Percentiles rank a stretch among this genome's conserved stretches.
Evolutionary conservation across 495 filamentous ascomycete species (phyloP).

Genomic region (Aspergillus olivimuriae): DNA sequence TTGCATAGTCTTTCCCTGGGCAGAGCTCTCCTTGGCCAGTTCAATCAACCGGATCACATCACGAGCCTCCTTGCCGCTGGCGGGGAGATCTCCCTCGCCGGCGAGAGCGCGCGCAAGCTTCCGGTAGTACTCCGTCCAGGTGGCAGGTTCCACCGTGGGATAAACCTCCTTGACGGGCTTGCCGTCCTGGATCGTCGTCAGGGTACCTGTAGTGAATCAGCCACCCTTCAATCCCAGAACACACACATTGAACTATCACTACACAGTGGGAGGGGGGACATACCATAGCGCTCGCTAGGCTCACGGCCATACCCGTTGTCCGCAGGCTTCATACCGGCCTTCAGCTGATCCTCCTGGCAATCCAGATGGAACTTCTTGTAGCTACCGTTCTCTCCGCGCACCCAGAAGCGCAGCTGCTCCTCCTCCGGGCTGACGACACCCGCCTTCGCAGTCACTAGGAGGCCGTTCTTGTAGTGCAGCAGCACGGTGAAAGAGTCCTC

Average conservation of each 20-base stretch:
- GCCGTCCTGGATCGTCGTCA: constrained; percentile 40
- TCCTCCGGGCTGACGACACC: constrained; percentile 63
- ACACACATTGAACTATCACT: too few species aligned
- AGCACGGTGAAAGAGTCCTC: constrained; percentile 67
- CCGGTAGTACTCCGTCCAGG: constrained; percentile 68
- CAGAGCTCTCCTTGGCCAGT: constrained; percentile 60
- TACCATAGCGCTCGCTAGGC: constrained; percentile 46
- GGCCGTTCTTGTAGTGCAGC: constrained; percentile 55
- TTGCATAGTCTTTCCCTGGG: constrained; percentile 52
- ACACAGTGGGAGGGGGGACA: not conserved
- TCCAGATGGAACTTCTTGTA: constrained; percentile 78
- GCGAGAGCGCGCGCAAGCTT: constrained; percentile 60
- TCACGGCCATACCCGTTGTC: constrained; percentile 65
- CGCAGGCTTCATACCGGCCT: constrained; percentile 57
- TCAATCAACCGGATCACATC: constrained; percentile 73
- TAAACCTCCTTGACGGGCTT: constrained; percentile 37
- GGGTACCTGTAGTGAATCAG: constrained; percentile 18
- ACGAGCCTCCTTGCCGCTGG: constrained; percentile 63
- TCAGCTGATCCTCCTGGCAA: constrained; percentile 76
- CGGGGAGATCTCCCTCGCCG: constrained; percentile 59
- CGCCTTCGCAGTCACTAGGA: constrained; percentile 62
- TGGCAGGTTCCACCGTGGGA: constrained; percentile 61
- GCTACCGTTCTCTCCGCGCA: constrained; percentile 72
- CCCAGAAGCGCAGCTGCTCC: constrained; percentile 71
- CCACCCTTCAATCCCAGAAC: too few species aligned